Evolutionary conservation across 2,329 filamentous ascomycete species (phyloP).

Genomic region (Aspergillus pseudoviridinutans): DNA sequence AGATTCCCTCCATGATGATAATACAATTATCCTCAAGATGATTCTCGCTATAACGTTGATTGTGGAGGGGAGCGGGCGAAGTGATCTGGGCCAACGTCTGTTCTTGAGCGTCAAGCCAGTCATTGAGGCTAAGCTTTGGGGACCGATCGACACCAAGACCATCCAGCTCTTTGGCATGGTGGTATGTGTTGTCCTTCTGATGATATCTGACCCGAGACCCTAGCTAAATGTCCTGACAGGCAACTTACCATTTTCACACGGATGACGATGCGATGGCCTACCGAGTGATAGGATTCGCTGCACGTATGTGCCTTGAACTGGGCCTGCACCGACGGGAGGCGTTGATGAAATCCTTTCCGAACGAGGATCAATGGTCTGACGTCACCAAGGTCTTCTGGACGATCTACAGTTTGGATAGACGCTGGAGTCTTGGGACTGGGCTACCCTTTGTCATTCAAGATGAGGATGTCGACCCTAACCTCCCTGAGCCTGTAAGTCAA

Average conservation of each 20-base stretch:
- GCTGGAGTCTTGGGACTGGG: slow-evolving; percentile 87
- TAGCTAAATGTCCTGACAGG: slow-evolving; percentile 38
- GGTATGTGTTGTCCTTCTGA: slow-evolving; percentile 19
- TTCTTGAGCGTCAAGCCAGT: slow-evolving; percentile 72
- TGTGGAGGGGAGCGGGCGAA: slow-evolving; percentile 75
- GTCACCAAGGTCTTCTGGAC: slow-evolving; percentile 79
- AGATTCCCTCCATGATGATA: slow-evolving; percentile 59
- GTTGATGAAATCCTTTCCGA: slow-evolving; percentile 61
- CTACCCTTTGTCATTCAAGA: slow-evolving; percentile 83
- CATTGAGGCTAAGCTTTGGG: slow-evolving; percentile 61
- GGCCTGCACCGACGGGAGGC: slow-evolving; percentile 79
- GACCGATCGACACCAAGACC: slow-evolving; percentile 54
- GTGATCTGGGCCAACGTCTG: slow-evolving; percentile 66
- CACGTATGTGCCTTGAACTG: slow-evolving; percentile 73
- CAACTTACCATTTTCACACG: slow-evolving; percentile 75
- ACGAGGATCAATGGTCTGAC: slow-evolving; percentile 64
- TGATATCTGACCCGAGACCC: neutral
- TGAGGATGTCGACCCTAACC: slow-evolving; percentile 72
- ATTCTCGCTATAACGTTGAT: slow-evolving; percentile 74
- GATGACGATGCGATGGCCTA: slow-evolving; percentile 85
- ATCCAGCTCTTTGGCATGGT: slow-evolving; percentile 56
- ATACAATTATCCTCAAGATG: slow-evolving; percentile 73
- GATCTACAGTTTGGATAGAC: slow-evolving; percentile 76
- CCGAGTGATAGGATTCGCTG: slow-evolving; percentile 79
- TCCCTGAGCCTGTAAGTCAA: slow-evolving; percentile 69